Evolutionary conservation across 331 rosid species (phyloP).

Genomic region (Pyracantha coccinea): DNA sequence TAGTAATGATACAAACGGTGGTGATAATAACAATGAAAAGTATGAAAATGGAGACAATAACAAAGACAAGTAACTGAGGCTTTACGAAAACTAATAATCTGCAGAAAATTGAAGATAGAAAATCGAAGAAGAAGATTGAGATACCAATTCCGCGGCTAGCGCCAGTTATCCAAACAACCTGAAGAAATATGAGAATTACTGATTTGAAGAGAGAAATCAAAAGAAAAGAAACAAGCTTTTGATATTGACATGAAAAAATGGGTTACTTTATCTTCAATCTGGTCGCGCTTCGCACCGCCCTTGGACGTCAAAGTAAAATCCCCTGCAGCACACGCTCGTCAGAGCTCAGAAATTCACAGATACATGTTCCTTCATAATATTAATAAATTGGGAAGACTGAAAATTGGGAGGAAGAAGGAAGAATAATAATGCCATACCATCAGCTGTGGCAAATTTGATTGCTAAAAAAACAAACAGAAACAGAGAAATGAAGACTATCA

Average conservation of each 20-base stretch:
- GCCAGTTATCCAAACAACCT: conserved; percentile 97
- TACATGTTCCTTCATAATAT: neutral
- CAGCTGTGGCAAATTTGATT: conserved; percentile 46
- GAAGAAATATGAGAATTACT: neutral
- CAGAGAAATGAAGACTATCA: conserved; percentile 19
- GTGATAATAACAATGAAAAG: neutral
- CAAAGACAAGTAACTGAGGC: neutral
- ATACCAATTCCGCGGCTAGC: conserved; percentile 98
- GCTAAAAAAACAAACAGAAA: conserved; percentile 20
- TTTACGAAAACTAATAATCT: neutral
- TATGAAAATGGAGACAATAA: neutral
- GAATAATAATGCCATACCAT: conserved; percentile 27
- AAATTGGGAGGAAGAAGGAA: neutral
- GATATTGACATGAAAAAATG: neutral
- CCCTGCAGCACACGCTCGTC: conserved; percentile 23
- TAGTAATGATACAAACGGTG: neutral
- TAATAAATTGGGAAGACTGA: neutral
- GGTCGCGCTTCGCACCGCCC: conserved; percentile 52
- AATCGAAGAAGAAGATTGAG: neutral
- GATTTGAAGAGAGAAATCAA: neutral
- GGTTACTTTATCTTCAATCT: conserved; percentile 67
- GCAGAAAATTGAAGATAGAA: neutral
- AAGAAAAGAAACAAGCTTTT: neutral
- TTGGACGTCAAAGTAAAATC: conserved; percentile 84
- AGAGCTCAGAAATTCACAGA: neutral